Evolutionary conservation across 129 eudicot species (phyloP), one percentile per base, ranked within the genome.

Genomic region (Logfia minima): DNA sequence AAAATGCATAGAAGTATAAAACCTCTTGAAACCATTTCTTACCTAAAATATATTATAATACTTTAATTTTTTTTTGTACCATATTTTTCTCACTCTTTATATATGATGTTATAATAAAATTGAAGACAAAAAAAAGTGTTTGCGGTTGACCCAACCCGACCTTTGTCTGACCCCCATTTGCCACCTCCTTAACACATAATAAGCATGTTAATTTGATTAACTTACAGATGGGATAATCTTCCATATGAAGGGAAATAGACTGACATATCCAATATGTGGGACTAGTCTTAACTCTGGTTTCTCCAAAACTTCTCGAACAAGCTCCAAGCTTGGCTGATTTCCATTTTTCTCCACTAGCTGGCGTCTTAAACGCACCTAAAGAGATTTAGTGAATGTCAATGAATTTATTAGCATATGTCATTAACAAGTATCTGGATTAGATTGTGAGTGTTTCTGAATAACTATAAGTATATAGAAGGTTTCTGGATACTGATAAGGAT

Each of bases 191-290:
- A 58, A 58, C 51, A 77, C 73, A 4, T 22, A 34, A 53, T 16
- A 77, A 66, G 43, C 59, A 79, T 16, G 16, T 60, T 60, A 19
- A 23, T 24, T 62, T 52, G n/a, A 67, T 79, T 74, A 39, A 91
- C 99, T 89, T 89, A 95, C 99, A 79, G 94, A 86, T 53, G 97
- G 97, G 73, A 95, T 88, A 68, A 95, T 87, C 82, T 86, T 88
- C 72, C 84, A 80, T 70, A 95, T 95, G 77, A 95, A 91, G 68
- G 99, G 99, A 68, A 95, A 95, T 67, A 95, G 93, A 89, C 97
- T 91, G 78, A 91, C 96, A 16, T 95, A 95, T 82, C 99, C 99
- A 77, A 95, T 34, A 85, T 95, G 99, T 77, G 99, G 97, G 82
- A 95, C 99, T 22, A 95, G 79, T 66, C 87, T 87, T 68, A 88